A percentile compares a stretch with the other conserved stretches of the same genome.
These are phyloP conservation scores for Terana coerulea DNA, from an alignment of 768 basidiomycete species.

Conservation along the genomic window DNA sequence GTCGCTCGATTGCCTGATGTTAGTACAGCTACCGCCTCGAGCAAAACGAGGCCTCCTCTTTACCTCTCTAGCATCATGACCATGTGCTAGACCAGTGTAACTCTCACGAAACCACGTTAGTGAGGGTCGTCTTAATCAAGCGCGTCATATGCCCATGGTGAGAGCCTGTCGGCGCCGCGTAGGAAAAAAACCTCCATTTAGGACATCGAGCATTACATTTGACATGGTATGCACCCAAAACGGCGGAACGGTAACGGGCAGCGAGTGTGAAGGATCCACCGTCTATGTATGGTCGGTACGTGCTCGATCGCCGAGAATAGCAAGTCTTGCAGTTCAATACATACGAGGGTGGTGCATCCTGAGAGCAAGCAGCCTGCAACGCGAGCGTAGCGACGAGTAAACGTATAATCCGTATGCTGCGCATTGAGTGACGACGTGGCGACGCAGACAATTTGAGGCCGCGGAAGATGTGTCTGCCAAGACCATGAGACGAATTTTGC, in stretches of 20 bases:
- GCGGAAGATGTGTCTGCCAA: not conserved
- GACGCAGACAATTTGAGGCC: too few relatives aligned
- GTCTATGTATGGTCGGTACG: slow-evolving; percentile 4
- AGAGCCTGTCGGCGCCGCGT: slow-evolving; percentile 5
- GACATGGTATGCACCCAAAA: slow-evolving; percentile 7
- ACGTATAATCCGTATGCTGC: slow-evolving; percentile 8
- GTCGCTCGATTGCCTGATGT: too few relatives aligned
- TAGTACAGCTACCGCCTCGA: too few relatives aligned
- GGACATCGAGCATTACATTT: not conserved
- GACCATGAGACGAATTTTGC: not conserved
- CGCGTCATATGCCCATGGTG: slow-evolving; percentile 1
- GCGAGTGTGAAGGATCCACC: slow-evolving; percentile 14
- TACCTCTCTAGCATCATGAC: too few relatives aligned
- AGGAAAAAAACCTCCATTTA: slow-evolving; percentile 11
- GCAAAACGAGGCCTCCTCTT: too few relatives aligned
- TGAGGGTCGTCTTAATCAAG: slow-evolving; percentile 4
- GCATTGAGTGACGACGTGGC: too few relatives aligned
- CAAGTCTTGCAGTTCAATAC: slow-evolving; percentile 18
- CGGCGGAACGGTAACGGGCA: slow-evolving; percentile 7
- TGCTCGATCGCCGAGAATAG: slow-evolving; percentile 15
- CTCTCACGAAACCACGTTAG: not conserved
- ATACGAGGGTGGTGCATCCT: slow-evolving; percentile 13
- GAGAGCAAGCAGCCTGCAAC: slow-evolving; percentile 9
- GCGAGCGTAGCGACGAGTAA: slow-evolving; percentile 4
- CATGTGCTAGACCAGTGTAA: not conserved